Evolutionary conservation across 176 grass and related monocot species (phyloP).

Genomic region (Hsuehochloa calcarea): DNA sequence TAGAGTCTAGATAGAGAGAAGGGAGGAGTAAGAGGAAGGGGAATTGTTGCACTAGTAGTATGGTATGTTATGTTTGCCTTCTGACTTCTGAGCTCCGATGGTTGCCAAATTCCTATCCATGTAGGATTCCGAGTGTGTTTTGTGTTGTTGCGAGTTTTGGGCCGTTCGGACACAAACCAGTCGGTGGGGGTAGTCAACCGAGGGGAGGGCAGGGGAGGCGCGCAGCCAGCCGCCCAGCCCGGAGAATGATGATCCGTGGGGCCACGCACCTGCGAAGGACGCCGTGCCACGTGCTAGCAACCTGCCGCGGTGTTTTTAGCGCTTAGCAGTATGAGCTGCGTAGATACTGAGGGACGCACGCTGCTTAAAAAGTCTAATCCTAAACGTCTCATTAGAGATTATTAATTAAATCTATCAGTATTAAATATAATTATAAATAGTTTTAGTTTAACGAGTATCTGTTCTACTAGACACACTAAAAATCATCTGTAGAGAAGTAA

Average conservation of each 20-base stretch:
- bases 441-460: too few species aligned
- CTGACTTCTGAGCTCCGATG: background rate
- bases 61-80: background rate
- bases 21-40: background rate
- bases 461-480: too few species aligned
- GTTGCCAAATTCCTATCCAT: background rate
- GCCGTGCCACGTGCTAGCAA: constrained; percentile 42
- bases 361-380: too few species aligned
- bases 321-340: constrained; percentile 8
- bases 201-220: background rate
- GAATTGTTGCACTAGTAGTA: constrained; percentile 4
- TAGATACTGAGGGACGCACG: too few species aligned
- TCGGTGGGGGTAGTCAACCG: constrained; percentile 36
- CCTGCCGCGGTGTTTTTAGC: constrained; percentile 39
- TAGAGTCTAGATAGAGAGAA: background rate
- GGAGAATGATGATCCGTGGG: constrained; percentile 41
- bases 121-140: background rate
- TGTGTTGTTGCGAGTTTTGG: constrained; percentile 13
- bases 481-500: too few species aligned
- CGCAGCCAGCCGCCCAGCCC: constrained; percentile 6
- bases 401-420: too few species aligned
- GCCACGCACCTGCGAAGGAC: constrained; percentile 34
- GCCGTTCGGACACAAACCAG: background rate
- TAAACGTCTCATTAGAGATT: too few species aligned
- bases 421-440: too few species aligned